phyloP scores from a whole-genome alignment of 129 eudicot genomes.

The Artemisia argyi region DNA sequence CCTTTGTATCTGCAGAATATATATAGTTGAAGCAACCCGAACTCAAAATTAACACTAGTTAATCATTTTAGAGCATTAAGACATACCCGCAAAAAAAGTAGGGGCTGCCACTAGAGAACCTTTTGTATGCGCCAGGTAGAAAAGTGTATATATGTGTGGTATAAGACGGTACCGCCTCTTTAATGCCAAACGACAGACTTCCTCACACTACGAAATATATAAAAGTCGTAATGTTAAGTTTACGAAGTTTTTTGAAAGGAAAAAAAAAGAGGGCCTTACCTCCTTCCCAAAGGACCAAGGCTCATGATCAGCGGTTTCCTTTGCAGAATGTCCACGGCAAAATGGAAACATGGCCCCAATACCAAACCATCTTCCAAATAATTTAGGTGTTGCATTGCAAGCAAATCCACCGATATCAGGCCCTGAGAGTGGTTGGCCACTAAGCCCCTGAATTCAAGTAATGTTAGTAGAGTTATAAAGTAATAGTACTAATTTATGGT shows the following conservation, averaged over 20 bases:
- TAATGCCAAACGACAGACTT: conserved; percentile 87
- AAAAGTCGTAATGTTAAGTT: background rate
- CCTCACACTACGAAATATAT: conserved; percentile 71
- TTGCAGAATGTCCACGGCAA: conserved; percentile 92
- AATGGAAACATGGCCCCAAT: conserved; percentile 89
- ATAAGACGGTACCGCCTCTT: conserved; percentile 91
- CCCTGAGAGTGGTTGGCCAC: conserved; percentile 97
- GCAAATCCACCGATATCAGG: conserved; percentile 99
- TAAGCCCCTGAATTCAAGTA: conserved; percentile 58
- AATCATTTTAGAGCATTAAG: background rate
- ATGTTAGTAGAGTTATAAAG: too few relatives aligned
- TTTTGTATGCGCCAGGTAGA: conserved; percentile 81
- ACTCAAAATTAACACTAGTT: background rate
- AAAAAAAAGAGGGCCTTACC: conserved; percentile 37
- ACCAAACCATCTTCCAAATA: conserved; percentile 98
- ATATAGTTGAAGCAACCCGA: conserved; percentile 11
- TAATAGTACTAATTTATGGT: too few relatives aligned
- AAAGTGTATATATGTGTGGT: conserved; percentile 89
- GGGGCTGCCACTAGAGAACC: conserved; percentile 94
- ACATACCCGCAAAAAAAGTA: conserved; percentile 75
- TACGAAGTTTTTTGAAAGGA: background rate
- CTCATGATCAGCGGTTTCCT: conserved; percentile 74
- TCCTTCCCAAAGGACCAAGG: conserved; percentile 97
- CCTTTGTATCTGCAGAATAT: conserved; percentile 61
- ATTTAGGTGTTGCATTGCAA: conserved; percentile 88